Conservation (phyloP, 371 early-diverging fungal species). For the Apophysomyces trapeziformis region DNA sequence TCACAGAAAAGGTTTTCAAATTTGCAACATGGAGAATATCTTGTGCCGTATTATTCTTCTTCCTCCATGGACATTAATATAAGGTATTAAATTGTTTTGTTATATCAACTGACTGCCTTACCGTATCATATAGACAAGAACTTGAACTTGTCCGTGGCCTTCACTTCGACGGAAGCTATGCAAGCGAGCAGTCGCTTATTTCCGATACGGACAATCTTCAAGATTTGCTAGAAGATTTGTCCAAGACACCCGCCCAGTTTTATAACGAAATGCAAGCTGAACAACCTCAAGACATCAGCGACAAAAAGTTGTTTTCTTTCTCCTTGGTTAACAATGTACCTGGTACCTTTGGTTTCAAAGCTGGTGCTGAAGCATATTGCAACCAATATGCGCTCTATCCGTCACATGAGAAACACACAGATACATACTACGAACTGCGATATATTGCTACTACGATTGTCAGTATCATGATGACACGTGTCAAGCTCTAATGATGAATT, state of each 20-base stretch:
- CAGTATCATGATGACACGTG: background rate
- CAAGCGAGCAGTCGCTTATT: background rate
- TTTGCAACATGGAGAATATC: too few relatives aligned
- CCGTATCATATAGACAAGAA: too few relatives aligned
- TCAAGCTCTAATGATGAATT: background rate
- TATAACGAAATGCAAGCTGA: background rate
- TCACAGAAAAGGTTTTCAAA: too few relatives aligned
- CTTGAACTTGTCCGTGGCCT: background rate
- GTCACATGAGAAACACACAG: background rate
- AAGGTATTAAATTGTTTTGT: too few relatives aligned
- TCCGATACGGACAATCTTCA: background rate
- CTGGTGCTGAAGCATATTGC: background rate
- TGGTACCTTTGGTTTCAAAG: background rate
- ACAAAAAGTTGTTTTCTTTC: background rate
- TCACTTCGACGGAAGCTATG: background rate
- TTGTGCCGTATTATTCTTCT: too few relatives aligned
- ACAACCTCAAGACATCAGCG: background rate
- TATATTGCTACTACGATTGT: background rate
- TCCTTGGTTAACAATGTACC: background rate
- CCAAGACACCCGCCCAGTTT: background rate
- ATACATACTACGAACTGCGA: background rate
- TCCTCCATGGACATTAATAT: too few relatives aligned
- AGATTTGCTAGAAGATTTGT: too few relatives aligned
- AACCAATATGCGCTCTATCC: background rate
- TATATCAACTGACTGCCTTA: too few relatives aligned